Evolutionary conservation across 2,329 filamentous ascomycete genomes (phyloP), one percentile per base, ranked within the genome.

Genomic region (Berkeleyomyces basicola): DNA sequence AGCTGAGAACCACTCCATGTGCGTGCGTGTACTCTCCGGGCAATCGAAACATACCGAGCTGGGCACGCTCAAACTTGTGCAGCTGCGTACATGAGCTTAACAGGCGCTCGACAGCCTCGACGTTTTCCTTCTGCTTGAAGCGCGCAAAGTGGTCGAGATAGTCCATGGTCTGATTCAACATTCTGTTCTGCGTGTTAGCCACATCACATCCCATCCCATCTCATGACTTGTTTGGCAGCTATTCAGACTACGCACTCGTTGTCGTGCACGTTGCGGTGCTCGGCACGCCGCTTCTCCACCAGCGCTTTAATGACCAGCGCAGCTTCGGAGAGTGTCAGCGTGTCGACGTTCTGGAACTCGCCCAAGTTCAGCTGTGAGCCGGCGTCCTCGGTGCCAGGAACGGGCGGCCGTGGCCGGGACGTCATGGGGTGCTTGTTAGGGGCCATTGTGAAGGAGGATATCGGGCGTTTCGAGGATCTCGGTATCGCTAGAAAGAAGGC

Each of bases 131-230:
- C 70, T 91, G 85, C 76, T 96, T 95, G 81, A 97, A 97, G 43
- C 93, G 88, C 16, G 91, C 87, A 75, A 99, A 99, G 66, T 90
- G 85, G 69, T 96, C 90, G 61, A 97, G 83, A 75, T 99, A 97
- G 71, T 91, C 89, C 67, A 90, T 81, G 36, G 92, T 96, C 73
- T 95, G 91, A 66, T 83, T 84, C 63, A 96, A 80, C 73, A 91
- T 90, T 70, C 84, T 87, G 62, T 37, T 39, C 3, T 37, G 7
- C 51, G 33, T 36, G 51, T 55, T 55, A 55, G 51, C n/a, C 51
- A 55, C 23, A 23, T 23, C 23, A 23, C 23, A 23, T 23, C 23
- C 23, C 23, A 1, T 23, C 23, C 23, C 23, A 23, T 23, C 23
- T 23, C 23, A 23, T 23, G 23, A 23, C 23, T n/a, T 36, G 14